Evolutionary conservation across 352 stramenopile species (phyloP).

Genomic region (Ophiocytium majus): DNA sequence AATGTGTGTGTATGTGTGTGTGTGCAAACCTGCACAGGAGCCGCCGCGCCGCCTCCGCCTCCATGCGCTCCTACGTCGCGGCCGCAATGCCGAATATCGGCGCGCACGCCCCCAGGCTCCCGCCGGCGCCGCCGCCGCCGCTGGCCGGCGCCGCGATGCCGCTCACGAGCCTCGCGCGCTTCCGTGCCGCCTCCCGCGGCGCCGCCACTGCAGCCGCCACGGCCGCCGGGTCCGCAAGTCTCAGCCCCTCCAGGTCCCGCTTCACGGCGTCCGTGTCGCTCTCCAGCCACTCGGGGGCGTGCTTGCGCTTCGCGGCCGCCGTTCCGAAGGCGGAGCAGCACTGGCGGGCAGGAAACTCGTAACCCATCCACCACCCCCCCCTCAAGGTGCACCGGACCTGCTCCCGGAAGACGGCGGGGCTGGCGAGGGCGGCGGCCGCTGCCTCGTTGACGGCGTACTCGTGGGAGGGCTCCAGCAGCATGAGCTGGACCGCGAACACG

Average conservation of each 20-base stretch:
- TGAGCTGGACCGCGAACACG: constrained; percentile 49
- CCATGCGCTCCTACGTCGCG: no score
- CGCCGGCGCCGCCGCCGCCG: no score
- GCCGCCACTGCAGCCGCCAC: neutral
- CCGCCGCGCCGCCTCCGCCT: no score
- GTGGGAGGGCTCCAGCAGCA: constrained; percentile 46
- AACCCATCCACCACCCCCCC: neutral
- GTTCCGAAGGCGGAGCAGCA: neutral
- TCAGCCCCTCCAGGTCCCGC: neutral
- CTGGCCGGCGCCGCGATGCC: no score
- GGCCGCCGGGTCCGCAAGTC: neutral
- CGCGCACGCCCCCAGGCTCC: neutral
- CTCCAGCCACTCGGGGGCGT: neutral
- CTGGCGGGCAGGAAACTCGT: neutral
- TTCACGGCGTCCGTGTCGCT: neutral
- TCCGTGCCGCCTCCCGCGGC: neutral
- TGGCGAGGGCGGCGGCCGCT: constrained; percentile 23
- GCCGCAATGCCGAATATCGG: neutral
- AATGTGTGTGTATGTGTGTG: no score
- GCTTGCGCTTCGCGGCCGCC: neutral
- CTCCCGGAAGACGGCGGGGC: constrained; percentile 39
- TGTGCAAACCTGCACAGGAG: no score
- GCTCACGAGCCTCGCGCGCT: neutral
- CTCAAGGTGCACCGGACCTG: constrained; percentile 30
- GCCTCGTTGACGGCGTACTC: constrained; percentile 39